These are phyloP conservation scores for Fonsecaea pugnacius DNA, from an alignment of 2,329 filamentous ascomycete genomes.

Conservation along the genomic window DNA sequence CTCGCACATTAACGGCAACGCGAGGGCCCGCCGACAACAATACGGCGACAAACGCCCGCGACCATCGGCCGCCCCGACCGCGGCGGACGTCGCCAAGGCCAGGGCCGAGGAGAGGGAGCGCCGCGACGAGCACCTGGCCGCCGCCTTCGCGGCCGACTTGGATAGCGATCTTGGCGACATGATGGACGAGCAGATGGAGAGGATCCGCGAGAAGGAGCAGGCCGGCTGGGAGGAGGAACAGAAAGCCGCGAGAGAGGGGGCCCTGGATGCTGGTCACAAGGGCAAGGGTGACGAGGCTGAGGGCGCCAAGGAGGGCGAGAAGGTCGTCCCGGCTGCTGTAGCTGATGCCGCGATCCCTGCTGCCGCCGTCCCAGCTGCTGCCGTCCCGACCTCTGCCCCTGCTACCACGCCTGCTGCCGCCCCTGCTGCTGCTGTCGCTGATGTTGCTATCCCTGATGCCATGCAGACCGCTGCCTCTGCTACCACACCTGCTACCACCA, in stretches of 20 bases:
- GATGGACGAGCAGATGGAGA: slow-evolving; percentile 21
- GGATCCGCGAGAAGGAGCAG: slow-evolving; percentile 24
- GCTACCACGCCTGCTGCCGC: no score
- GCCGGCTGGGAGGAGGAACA: slow-evolving; percentile 29
- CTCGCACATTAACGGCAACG: slow-evolving; percentile 11
- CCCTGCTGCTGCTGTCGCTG: no score
- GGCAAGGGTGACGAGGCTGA: not conserved
- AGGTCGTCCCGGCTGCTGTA: not conserved
- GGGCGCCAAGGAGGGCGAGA: not conserved
- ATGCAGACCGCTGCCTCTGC: no score
- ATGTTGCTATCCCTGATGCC: no score
- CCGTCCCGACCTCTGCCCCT: not conserved
- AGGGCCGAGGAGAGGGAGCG: slow-evolving; percentile 10
- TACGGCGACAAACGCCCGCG: not conserved
- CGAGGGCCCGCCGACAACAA: not conserved
- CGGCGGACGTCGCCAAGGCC: not conserved
- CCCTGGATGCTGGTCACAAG: not conserved
- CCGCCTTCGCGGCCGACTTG: slow-evolving; percentile 25
- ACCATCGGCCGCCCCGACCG: not conserved
- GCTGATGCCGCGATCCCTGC: not conserved
- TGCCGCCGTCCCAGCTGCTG: no score
- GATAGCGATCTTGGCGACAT: slow-evolving; percentile 27
- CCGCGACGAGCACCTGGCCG: slow-evolving; percentile 16
- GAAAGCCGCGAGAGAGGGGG: not conserved
- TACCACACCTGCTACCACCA: no score